These are phyloP conservation scores for Purpureocillium lavendulum DNA, from an alignment of 2,329 filamentous ascomycete genomes.

Conservation along the genomic window DNA sequence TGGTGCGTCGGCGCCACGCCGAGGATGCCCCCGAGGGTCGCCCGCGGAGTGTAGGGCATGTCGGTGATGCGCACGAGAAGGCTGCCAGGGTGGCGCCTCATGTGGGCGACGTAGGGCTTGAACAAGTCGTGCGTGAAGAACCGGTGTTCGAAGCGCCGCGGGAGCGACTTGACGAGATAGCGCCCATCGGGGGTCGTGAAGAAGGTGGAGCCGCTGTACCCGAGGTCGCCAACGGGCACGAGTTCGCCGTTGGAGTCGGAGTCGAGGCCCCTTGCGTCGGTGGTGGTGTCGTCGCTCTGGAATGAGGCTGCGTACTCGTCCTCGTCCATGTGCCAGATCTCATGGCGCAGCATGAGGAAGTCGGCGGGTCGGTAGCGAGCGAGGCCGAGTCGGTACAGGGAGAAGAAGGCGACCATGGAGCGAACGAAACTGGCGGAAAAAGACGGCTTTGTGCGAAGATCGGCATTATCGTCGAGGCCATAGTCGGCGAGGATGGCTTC, in stretches of 20 bases:
- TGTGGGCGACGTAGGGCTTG: slow-evolving; percentile 56
- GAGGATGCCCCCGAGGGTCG: slow-evolving; percentile 50
- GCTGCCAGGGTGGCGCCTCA: slow-evolving; percentile 49
- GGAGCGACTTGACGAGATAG: slow-evolving; percentile 64
- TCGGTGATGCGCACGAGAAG: slow-evolving; percentile 65
- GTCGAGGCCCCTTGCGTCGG: slow-evolving; percentile 1
- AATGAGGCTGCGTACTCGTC: slow-evolving; percentile 31
- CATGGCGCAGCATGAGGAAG: slow-evolving; percentile 18
- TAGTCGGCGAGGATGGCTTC: slow-evolving; percentile 43
- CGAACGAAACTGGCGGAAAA: not conserved
- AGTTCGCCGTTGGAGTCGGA: not conserved
- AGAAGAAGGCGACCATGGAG: slow-evolving; percentile 20
- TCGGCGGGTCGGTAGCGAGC: slow-evolving; percentile 18
- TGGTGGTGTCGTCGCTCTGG: slow-evolving; percentile 1
- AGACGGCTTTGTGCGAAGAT: no score
- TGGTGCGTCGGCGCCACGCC: slow-evolving; percentile 60
- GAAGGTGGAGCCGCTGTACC: slow-evolving; percentile 70
- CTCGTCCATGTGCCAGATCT: slow-evolving; percentile 24
- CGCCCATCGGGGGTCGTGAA: slow-evolving; percentile 58
- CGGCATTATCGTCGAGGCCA: slow-evolving; percentile 1
- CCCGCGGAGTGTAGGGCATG: slow-evolving; percentile 48
- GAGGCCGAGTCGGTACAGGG: slow-evolving; percentile 23
- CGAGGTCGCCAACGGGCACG: slow-evolving; percentile 54
- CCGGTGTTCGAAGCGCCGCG: slow-evolving; percentile 58
- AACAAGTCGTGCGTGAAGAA: slow-evolving; percentile 62